A percentile compares a stretch with the other conserved stretches of the same genome.
Evolutionary conservation across 1,139 yeast genomes (phyloP).

Genomic region (Lodderomyces parapsilosis): DNA sequence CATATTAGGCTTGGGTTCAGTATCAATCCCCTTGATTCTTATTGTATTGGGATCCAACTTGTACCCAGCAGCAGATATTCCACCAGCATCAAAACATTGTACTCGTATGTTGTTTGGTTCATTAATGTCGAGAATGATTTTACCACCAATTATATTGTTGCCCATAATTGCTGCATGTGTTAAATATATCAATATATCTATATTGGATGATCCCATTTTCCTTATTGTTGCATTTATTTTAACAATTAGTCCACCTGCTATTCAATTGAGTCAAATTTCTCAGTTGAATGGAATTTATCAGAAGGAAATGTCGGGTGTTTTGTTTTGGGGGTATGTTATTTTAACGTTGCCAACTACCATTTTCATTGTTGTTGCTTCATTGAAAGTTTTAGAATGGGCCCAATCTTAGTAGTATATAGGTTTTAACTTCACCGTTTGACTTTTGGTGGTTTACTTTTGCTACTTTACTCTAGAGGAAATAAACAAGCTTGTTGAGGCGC

Average conservation of each 20-base stretch:
- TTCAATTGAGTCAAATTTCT: slow-evolving; percentile 79
- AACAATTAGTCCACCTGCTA: slow-evolving; percentile 82
- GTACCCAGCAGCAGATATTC: slow-evolving; percentile 63
- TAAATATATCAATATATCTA: slow-evolving; percentile 63
- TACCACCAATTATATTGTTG: slow-evolving; percentile 65
- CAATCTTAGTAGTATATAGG: slow-evolving; percentile 5
- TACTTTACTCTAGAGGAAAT: no score
- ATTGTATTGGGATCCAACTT: slow-evolving; percentile 77
- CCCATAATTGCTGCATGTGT: slow-evolving; percentile 70
- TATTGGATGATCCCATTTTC: slow-evolving; percentile 82
- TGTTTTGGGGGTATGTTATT: slow-evolving; percentile 82
- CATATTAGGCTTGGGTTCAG: slow-evolving; percentile 75
- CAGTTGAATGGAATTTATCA: slow-evolving; percentile 76
- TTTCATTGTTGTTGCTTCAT: slow-evolving; percentile 63
- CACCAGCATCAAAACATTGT: slow-evolving; percentile 61
- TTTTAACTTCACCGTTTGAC: no score
- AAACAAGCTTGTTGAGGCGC: no score
- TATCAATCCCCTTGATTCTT: slow-evolving; percentile 82
- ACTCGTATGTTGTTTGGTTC: slow-evolving; percentile 64
- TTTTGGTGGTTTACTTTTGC: not conserved
- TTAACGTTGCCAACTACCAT: slow-evolving; percentile 79
- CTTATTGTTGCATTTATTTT: slow-evolving; percentile 72
- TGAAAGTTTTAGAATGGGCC: slow-evolving; percentile 62
- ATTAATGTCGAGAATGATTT: slow-evolving; percentile 69
- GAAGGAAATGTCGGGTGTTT: slow-evolving; percentile 82